Base-by-base conservation (phyloP, 106 monocot species). In the Chionographis japonica region DNA sequence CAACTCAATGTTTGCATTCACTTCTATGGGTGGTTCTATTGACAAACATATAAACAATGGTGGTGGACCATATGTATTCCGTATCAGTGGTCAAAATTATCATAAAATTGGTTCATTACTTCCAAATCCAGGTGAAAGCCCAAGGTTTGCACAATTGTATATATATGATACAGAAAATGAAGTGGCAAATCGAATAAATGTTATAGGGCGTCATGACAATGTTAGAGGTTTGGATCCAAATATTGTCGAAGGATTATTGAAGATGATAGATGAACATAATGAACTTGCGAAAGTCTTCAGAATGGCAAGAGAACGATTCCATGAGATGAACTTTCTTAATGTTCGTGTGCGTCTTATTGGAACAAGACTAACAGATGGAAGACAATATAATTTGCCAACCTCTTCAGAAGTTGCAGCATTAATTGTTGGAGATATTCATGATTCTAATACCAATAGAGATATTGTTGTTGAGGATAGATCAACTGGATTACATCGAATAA, bases 151-250 rank as follows among this genome's bases (percentile, higher is more conserved):
- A 7, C 72, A 79, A 17, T 13, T 79, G 3, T 79, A 79, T 37
- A 68, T 79, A 15, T 79, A 67, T 67, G 73, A 73, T 43, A 73
- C 54, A 10, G n/a, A n/a, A n/a, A 59, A 79, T 72, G 72, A 79
- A n/a, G 17, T 73, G 11, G 1, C 7, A 8, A 79, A 79, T 68
- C 17, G 66, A 19, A 13, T 63, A 0, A 37, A 15, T 40, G 35
- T n/a, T 27, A 42, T 54, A 12, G 8, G 39, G 3, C 4, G 4
- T 40, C 4, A 18, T 1, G 8, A 4, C 3, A 10, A 11, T 19
- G 40, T 2, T 15, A 5, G 16, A 40, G 2, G 1, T 0, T 11
- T 56, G 6, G n/a, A 69, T 53, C 10, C 9, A 15, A 9, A 52
- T 3, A 61, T 69, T 60, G 18, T 76, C 18, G 4, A 4, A 18